Percentiles rank a stretch among this genome's conserved stretches.
Conservation (phyloP, 352 stramenopile species). For the Blastocystis sp. region DNA sequence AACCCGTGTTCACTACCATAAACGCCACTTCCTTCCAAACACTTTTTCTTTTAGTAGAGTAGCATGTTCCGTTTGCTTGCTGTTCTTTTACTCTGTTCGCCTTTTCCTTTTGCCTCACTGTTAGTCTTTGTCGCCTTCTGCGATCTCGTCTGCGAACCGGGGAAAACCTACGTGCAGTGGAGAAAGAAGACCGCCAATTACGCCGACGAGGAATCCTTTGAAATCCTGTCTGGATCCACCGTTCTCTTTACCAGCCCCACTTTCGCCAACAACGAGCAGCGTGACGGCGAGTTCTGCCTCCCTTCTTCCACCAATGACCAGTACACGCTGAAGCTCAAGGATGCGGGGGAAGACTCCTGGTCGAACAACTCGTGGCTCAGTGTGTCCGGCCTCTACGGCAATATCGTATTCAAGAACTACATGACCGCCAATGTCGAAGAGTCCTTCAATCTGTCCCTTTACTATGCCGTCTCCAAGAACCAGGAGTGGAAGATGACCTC, state of each 20-base stretch:
- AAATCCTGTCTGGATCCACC: neutral
- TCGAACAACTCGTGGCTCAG: neutral
- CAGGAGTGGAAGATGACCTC: slow-evolving; percentile 38
- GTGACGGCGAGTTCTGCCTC: neutral
- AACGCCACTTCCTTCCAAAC: too few species aligned
- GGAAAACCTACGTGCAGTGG: neutral
- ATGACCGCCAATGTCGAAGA: neutral
- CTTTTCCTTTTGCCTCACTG: neutral
- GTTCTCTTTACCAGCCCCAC: neutral
- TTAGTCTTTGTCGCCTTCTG: slow-evolving; percentile 12
- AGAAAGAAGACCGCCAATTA: neutral
- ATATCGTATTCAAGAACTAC: slow-evolving; percentile 20
- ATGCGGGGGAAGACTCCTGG: neutral
- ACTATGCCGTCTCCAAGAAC: neutral
- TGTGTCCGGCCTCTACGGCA: neutral
- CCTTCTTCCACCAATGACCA: neutral
- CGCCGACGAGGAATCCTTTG: slow-evolving; percentile 10
- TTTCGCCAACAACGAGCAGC: neutral
- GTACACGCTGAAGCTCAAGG: slow-evolving; percentile 10
- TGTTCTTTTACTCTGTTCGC: neutral
- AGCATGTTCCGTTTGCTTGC: too few species aligned
- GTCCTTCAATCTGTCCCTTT: neutral
- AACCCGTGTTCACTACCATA: too few species aligned
- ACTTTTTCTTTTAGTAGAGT: too few species aligned
- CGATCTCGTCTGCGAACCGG: neutral